phyloP scores from a whole-genome alignment of 1,284 basidiomycete species.

The Pseudomicrostroma phylloplanum region DNA sequence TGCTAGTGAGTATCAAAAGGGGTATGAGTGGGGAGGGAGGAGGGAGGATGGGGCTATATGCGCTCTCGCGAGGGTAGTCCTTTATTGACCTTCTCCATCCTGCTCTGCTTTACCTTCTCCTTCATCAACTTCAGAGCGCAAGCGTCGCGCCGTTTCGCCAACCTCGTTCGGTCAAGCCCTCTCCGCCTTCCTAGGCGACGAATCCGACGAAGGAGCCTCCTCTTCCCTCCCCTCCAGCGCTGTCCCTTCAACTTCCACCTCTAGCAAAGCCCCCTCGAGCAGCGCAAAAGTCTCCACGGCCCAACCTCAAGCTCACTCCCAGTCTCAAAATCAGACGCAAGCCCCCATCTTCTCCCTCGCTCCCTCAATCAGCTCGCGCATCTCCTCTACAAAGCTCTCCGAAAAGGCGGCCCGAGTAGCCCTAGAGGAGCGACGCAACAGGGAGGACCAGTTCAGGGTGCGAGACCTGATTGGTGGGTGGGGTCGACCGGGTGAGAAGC shows the following conservation, averaged over 20 bases:
- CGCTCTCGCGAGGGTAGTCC: neutral
- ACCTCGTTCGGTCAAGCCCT: conserved; percentile 41
- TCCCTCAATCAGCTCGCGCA: conserved; percentile 35
- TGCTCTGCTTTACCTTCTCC: neutral
- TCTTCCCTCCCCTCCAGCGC: neutral
- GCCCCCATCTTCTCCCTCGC: conserved; percentile 44
- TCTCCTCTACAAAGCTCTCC: conserved; percentile 32
- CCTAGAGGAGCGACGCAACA: conserved; percentile 33
- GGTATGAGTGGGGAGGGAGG: too few species aligned
- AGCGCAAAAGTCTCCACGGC: too few species aligned
- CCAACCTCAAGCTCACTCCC: too few species aligned
- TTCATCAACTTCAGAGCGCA: conserved; percentile 25
- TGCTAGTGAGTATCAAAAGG: conserved; percentile 28
- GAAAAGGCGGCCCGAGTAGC: conserved; percentile 44
- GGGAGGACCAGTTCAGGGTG: conserved; percentile 41
- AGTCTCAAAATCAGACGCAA: conserved; percentile 6
- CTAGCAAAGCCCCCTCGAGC: neutral
- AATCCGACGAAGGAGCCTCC: conserved; percentile 16
- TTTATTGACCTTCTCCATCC: neutral
- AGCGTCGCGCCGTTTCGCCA: conserved; percentile 42
- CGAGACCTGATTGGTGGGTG: conserved; percentile 48
- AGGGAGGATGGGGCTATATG: neutral
- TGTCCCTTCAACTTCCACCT: neutral
- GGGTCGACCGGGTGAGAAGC: conserved; percentile 41
- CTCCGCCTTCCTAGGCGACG: conserved; percentile 34